These are phyloP conservation scores for Liriodendron chinense DNA, from an alignment of 164 flowering plant species.

Conservation along the genomic window DNA sequence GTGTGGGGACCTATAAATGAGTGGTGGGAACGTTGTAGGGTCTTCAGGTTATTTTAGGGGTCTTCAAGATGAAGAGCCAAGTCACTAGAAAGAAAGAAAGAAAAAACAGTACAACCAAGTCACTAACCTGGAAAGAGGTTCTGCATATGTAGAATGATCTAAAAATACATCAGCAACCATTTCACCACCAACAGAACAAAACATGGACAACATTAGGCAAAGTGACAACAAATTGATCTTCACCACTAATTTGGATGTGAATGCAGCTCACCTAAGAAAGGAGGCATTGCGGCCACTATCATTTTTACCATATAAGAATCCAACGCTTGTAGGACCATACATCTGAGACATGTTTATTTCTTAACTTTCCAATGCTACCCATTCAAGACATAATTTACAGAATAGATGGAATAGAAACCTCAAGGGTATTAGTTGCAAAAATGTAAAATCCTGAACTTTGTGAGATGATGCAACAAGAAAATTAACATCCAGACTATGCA, in stretches of 20 bases:
- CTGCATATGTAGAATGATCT: too few species aligned
- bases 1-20: too few species aligned
- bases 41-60: too few species aligned
- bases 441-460: slow-evolving; percentile 56
- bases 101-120: slow-evolving; percentile 1
- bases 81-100: too few species aligned
- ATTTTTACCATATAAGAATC: slow-evolving; percentile 88
- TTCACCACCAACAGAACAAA: too few species aligned
- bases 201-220: too few species aligned
- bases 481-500: slow-evolving; percentile 69
- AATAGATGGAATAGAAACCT: not conserved
- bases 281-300: slow-evolving; percentile 79
- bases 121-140: slow-evolving; percentile 90
- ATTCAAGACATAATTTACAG: not conserved
- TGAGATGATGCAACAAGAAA: slow-evolving; percentile 99
- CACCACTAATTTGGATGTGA: too few species aligned
- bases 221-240: too few species aligned
- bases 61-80: too few species aligned
- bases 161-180: too few species aligned
- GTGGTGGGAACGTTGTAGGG: too few species aligned
- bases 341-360: slow-evolving; percentile 87
- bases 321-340: slow-evolving; percentile 99
- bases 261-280: slow-evolving; percentile 98
- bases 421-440: not conserved
- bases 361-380: slow-evolving; percentile 23